These are phyloP conservation scores for Lagenidium giganteum DNA, from an alignment of 352 stramenopile species.

Conservation along the genomic window DNA sequence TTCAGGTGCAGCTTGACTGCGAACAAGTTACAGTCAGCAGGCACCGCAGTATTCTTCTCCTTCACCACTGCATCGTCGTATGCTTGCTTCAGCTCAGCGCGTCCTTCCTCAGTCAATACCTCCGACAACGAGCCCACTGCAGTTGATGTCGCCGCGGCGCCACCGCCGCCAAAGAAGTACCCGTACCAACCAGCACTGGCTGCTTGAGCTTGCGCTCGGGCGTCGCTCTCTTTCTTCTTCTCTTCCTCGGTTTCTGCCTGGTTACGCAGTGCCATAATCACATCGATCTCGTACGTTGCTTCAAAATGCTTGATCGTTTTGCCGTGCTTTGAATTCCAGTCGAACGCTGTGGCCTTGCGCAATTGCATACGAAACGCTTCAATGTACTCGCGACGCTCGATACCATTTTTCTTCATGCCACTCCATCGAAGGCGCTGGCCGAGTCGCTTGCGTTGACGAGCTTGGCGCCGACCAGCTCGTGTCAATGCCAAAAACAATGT, in stretches of 20 bases:
- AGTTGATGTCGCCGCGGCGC: conserved; percentile 2
- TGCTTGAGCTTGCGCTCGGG: conserved; percentile 18
- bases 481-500: conserved; percentile 36
- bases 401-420: conserved; percentile 37
- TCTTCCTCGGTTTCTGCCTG: conserved; percentile 52
- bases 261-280: conserved; percentile 58
- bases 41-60: conserved; percentile 34
- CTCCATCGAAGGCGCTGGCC: conserved; percentile 41
- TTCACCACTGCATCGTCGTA: conserved; percentile 70
- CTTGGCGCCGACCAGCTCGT: too few relatives aligned
- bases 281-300: conserved; percentile 57
- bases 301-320: conserved; percentile 48
- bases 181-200: conserved; percentile 62
- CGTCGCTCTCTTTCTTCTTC: conserved; percentile 21
- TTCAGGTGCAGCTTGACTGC: conserved; percentile 60
- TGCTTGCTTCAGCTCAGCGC: conserved; percentile 60
- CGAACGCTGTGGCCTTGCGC: conserved; percentile 28
- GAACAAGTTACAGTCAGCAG: conserved; percentile 61
- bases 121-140: conserved; percentile 16
- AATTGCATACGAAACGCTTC: conserved; percentile 46
- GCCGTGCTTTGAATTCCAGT: conserved; percentile 32
- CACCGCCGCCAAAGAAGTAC: conserved; percentile 65
- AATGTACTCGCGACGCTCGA: conserved; percentile 59
- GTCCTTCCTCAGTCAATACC: conserved; percentile 59
- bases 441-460: too few relatives aligned